Evolutionary conservation across 1,284 basidiomycete genomes (phyloP), one percentile per base, ranked within the genome.

Genomic region (Ustilago bromivora): DNA sequence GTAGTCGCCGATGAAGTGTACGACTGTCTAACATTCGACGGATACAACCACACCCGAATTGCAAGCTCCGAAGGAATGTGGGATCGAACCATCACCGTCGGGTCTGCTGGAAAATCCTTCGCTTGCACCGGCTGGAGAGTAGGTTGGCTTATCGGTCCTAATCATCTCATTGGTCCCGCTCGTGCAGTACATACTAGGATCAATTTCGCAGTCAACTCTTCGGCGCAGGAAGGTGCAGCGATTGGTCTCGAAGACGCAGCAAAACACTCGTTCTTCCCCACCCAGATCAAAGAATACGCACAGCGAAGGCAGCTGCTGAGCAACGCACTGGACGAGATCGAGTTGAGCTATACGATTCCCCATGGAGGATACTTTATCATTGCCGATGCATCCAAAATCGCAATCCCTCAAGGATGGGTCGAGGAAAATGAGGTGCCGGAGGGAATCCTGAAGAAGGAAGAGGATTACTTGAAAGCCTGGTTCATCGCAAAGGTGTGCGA

Each of bases 71-170:
- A 79, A 17, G 84, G 94, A n/a, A 97, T 98, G 95, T 99, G 96
- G 96, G 94, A 98, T 78, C 92, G 93, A 47, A 95, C 94, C 0
- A 89, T 95, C 61, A 94, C 93, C 2, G 91, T 94, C 51, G 90
- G 92, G 32, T 93, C 92, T 10, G 93, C 91, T 12, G 93, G 93
- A 76, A 83, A 87, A 89, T 92, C 94, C n/a, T 99, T 99, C 86
- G 94, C 96, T 17, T 94, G 94, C 9, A 99, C 97, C 1, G 97
- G 97, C 31, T 99, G 96, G 96, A 92, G 97, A 66, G 91, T 99
- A 31, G 97, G 96, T 64, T 99, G 95, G 95, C 90, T 96, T 13
- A 92, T 99, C 75, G 97, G 93, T 7, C 94, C 95, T 5, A 85
- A 90, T 28, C 91, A 91, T 46, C 93, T 99, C 80, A 93, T 97